Conservation (phyloP, 1,284 basidiomycete genomes). For the Melampsora larici-populina region DNA sequence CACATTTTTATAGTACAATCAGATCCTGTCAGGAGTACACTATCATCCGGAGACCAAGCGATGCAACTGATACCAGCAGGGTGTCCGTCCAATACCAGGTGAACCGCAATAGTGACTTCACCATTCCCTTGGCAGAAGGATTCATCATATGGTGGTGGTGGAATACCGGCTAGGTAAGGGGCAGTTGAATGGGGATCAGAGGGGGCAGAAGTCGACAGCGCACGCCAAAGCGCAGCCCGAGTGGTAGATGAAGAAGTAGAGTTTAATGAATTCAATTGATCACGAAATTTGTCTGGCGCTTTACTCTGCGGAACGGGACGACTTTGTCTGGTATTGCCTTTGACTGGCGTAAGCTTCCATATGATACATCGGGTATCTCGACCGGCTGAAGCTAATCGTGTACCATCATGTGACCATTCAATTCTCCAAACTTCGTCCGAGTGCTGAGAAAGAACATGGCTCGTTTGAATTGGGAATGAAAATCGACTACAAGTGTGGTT, state of each 20-base stretch:
- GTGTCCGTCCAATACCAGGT: conserved; percentile 69
- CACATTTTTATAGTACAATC: conserved; percentile 78
- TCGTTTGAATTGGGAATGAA: conserved; percentile 75
- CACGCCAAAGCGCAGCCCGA: background rate
- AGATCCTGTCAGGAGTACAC: conserved; percentile 72
- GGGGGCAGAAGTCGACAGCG: background rate
- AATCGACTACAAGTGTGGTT: conserved; percentile 78
- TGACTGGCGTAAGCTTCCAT: conserved; percentile 75
- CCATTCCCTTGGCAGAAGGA: conserved; percentile 57
- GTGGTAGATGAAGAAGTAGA: conserved; percentile 1
- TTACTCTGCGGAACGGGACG: background rate
- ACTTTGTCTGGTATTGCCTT: background rate
- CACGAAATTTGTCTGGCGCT: background rate
- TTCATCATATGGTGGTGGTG: conserved; percentile 11
- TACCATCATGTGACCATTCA: conserved; percentile 87
- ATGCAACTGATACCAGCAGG: conserved; percentile 71
- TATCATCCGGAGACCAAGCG: conserved; percentile 85
- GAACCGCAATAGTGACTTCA: conserved; percentile 63
- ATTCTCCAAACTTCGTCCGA: conserved; percentile 92
- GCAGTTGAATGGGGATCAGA: conserved; percentile 5
- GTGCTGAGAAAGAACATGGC: conserved; percentile 78
- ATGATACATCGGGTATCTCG: conserved; percentile 82
- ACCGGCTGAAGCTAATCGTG: conserved; percentile 78
- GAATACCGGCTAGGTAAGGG: conserved; percentile 20
- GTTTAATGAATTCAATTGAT: background rate